Evolutionary conservation across 768 basidiomycete genomes (phyloP).

Genomic region (Agaricus subrufescens): DNA sequence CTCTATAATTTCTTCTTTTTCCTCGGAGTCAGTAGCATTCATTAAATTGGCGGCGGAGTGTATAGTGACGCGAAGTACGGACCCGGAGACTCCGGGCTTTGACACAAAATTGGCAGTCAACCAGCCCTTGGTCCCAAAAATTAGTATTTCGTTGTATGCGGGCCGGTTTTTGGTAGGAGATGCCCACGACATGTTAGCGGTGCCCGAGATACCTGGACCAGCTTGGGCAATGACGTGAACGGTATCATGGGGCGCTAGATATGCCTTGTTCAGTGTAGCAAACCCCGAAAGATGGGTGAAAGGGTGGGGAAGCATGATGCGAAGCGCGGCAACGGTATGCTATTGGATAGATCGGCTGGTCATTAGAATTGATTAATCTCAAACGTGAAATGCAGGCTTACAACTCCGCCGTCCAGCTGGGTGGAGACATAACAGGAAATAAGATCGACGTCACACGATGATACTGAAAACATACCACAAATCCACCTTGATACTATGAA

Average conservation of each 20-base stretch:
- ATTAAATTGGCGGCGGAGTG: slow-evolving; percentile 30
- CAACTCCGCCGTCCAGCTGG: slow-evolving; percentile 77
- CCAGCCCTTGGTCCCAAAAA: slow-evolving; percentile 65
- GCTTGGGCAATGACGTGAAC: slow-evolving; percentile 54
- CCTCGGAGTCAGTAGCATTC: slow-evolving; percentile 33
- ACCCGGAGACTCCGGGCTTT: slow-evolving; percentile 14
- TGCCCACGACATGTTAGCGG: slow-evolving; percentile 60
- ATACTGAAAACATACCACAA: slow-evolving; percentile 49
- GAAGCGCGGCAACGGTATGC: slow-evolving; percentile 66
- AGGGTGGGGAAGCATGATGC: slow-evolving; percentile 50
- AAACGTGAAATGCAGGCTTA: slow-evolving; percentile 27
- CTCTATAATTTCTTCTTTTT: slow-evolving; percentile 48
- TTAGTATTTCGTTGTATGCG: slow-evolving; percentile 33
- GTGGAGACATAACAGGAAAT: slow-evolving; percentile 1
- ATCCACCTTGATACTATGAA: slow-evolving; percentile 71
- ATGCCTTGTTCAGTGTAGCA: slow-evolving; percentile 64
- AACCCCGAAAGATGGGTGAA: slow-evolving; percentile 57
- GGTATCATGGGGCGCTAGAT: slow-evolving; percentile 78
- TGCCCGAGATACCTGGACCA: slow-evolving; percentile 49
- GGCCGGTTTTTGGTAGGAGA: slow-evolving; percentile 43
- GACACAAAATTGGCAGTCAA: slow-evolving; percentile 38
- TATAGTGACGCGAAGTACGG: slow-evolving; percentile 33
- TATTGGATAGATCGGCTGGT: slow-evolving; percentile 17
- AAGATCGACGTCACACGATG: neutral
- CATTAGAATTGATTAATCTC: neutral